A percentile compares a stretch with the other conserved stretches of the same genome.
Conservation (phyloP, 805 yeast genomes). For the Cyberlindnera samutprakarnensis region DNA sequence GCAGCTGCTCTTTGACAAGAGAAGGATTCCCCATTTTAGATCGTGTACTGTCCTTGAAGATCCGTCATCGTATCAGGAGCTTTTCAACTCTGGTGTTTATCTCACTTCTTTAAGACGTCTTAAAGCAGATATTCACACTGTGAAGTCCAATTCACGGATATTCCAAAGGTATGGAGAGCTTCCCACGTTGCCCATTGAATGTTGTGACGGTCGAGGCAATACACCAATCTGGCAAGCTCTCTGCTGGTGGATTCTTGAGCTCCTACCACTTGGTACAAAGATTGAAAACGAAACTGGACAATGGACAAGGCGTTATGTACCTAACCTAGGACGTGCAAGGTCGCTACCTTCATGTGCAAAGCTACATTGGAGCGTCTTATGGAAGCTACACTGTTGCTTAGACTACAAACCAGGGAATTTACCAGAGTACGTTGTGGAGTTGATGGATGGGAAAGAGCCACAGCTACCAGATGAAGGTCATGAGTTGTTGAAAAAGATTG, state of each 20-base stretch:
- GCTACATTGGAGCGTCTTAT: conserved; percentile 59
- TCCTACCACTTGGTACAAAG: conserved; percentile 50
- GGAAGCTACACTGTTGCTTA: conserved; percentile 40
- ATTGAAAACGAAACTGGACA: conserved; percentile 38
- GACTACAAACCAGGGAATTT: conserved; percentile 40
- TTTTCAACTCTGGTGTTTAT: conserved; percentile 13
- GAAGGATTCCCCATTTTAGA: conserved; percentile 13
- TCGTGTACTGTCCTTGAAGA: conserved; percentile 10
- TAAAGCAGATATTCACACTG: conserved; percentile 4
- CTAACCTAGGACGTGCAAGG: conserved; percentile 50
- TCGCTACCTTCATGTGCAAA: conserved; percentile 38
- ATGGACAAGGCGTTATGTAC: conserved; percentile 43
- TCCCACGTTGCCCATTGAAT: conserved; percentile 17
- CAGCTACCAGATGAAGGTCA: conserved; percentile 5
- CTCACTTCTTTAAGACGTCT: conserved; percentile 12
- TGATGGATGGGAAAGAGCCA: conserved; percentile 14
- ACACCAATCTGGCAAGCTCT: conserved; percentile 22
- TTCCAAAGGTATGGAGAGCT: conserved; percentile 13
- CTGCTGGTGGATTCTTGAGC: conserved; percentile 57
- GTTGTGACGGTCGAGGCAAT: conserved; percentile 34
- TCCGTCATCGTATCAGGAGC: conserved; percentile 7
- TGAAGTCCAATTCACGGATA: conserved; percentile 5
- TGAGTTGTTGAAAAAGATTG: conserved; percentile 6
- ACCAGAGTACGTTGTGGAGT: conserved; percentile 27
- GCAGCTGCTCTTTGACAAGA: conserved; percentile 2